phyloP scores from a whole-genome alignment of 495 filamentous ascomycete species.

The Chaetomium tenue region DNA sequence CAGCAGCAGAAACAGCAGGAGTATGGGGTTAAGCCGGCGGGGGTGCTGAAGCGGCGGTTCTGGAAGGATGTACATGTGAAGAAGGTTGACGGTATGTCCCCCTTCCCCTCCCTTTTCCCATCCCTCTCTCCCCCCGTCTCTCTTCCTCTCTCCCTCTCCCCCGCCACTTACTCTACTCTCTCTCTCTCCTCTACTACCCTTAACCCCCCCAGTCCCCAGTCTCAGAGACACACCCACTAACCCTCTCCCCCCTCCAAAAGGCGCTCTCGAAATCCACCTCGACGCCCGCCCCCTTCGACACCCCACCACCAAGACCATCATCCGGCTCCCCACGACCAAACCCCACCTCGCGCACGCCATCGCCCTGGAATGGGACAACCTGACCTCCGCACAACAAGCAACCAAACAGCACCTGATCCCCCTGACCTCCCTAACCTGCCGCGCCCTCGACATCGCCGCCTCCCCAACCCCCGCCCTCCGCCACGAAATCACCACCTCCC shows the following conservation, averaged over 20 bases:
- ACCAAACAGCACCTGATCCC: slow-evolving; percentile 78
- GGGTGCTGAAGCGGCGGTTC: slow-evolving; percentile 63
- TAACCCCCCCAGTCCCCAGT: too few species aligned
- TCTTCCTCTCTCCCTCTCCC: too few species aligned
- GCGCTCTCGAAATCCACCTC: slow-evolving; percentile 70
- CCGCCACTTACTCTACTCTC: neutral
- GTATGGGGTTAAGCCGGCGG: slow-evolving; percentile 3
- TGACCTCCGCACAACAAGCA: slow-evolving; percentile 75
- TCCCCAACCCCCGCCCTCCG: slow-evolving; percentile 57
- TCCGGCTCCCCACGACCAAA: slow-evolving; percentile 71
- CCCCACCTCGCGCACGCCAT: slow-evolving; percentile 80
- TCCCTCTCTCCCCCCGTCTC: too few species aligned
- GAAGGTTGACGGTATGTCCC: slow-evolving; percentile 45
- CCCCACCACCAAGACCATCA: slow-evolving; percentile 61
- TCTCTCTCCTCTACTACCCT: neutral
- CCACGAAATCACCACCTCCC: slow-evolving; percentile 58
- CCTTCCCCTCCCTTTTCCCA: too few species aligned
- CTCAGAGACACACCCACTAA: neutral
- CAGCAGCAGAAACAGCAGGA: neutral
- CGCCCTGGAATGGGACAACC: slow-evolving; percentile 87
- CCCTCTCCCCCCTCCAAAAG: slow-evolving; percentile 32
- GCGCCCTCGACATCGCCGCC: slow-evolving; percentile 72
- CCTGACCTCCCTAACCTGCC: slow-evolving; percentile 77
- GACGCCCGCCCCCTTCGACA: slow-evolving; percentile 77
- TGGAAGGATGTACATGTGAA: slow-evolving; percentile 77